A percentile compares a stretch with the other conserved stretches of the same genome.
phyloP scores from a whole-genome alignment of 495 filamentous ascomycete genomes.

The Penicillium egyptiacum region DNA sequence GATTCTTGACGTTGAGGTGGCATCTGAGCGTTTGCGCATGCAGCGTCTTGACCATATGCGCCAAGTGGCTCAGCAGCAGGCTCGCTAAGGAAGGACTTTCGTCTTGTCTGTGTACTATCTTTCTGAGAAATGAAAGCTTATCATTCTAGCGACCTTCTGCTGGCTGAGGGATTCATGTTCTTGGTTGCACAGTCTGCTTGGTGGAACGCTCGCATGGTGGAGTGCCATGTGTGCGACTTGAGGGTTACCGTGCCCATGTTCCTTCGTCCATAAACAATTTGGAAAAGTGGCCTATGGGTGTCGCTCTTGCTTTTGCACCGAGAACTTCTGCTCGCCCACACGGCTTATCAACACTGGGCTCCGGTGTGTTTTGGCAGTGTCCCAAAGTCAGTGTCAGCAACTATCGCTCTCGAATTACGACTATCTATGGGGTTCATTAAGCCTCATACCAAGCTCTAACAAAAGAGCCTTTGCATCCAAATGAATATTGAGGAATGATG shows the following conservation, averaged over 20 bases:
- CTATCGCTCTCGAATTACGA: background rate
- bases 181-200: constrained; percentile 1
- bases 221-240: background rate
- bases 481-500: background rate
- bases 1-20: constrained; percentile 73
- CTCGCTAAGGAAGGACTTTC: constrained; percentile 16
- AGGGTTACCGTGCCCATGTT: background rate
- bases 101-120: background rate
- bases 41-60: constrained; percentile 60
- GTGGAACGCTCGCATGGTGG: constrained; percentile 5
- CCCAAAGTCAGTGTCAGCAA: background rate
- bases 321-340: background rate
- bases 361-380: background rate
- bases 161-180: background rate
- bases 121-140: background rate
- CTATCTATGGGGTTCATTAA: background rate
- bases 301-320: constrained; percentile 2
- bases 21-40: constrained; percentile 65
- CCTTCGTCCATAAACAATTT: background rate
- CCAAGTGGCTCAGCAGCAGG: constrained; percentile 39
- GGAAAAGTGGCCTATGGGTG: background rate
- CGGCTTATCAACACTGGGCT: too few species aligned
- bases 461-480: background rate
- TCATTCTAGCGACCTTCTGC: background rate
- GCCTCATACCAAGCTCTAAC: background rate